Base-by-base conservation (phyloP, 2,329 filamentous ascomycete genomes). In the Trichoderma sp. region DNA sequence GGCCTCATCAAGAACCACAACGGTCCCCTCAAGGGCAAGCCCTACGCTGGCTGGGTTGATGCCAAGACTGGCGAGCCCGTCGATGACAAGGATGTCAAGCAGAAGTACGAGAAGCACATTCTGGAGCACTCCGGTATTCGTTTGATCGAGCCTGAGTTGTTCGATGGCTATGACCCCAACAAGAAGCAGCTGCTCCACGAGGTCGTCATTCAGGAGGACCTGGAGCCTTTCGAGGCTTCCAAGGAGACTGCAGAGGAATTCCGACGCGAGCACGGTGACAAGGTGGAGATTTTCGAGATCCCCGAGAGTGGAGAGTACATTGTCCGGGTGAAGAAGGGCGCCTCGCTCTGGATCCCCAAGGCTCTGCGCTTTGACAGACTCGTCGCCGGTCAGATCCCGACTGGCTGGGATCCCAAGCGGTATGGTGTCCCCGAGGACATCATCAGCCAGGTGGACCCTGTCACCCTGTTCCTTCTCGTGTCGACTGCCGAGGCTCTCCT, bases 1-100 rank as follows among this genome's bases (percentile, higher is more conserved):
- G 96, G 96, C 79, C 90, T 98, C 73, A 98, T 99, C 86, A 98
- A 95, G 88, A 97, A 99, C 82, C 93, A 97, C 86, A 98, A 98
- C 77, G 96, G 96, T 20, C 91, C 92, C 36, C 90, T 99, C 81
- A 99, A 99, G 86, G 96, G 96, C 81, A 92, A 97, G 85, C 92
- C 92, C 75, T 98, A 99, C 85, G 94, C 95, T 76, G 96, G 96
- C 76, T 99, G 93, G 94, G 93, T 99, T 72, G 96, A 99, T 79
- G 88, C 90, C 80, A 98, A 98, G 88, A 91, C 93, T 68, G 93
- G 93, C 57, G 95, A 98, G 72, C 96, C 96, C 8, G 94, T 99
- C 32, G 95, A 98, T 73, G 96, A 99, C 85, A 98, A 98, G 86
- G 96, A 99, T 78, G 88, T 99, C 82, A 99, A 99, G 88, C 83